These are phyloP conservation scores for Rhodotorula sp. DNA, from an alignment of 1,284 basidiomycete genomes.

Conservation along the genomic window DNA sequence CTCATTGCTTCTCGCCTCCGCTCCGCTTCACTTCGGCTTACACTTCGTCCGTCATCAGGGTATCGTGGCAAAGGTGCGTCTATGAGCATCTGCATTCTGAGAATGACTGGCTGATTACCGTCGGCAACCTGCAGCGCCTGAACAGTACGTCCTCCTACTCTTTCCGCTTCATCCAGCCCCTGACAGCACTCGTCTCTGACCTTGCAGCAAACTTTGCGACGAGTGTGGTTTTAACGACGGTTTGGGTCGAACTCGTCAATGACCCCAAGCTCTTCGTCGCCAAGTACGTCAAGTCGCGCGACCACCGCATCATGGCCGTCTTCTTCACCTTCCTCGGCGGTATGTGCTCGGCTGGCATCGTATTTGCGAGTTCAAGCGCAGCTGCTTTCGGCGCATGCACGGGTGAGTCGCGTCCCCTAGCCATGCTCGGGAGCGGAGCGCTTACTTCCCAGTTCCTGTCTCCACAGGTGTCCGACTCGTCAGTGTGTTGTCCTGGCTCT, in stretches of 20 bases:
- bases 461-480: constrained; percentile 24
- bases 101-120: not conserved
- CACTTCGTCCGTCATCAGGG: constrained; percentile 55
- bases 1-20: not conserved
- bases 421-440: constrained; percentile 46
- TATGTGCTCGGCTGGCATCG: constrained; percentile 65
- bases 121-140: constrained; percentile 50
- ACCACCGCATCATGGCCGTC: constrained; percentile 70
- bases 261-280: constrained; percentile 68
- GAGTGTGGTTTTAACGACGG: constrained; percentile 61
- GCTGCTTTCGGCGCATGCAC: constrained; percentile 67
- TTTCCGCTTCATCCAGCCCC: not conserved
- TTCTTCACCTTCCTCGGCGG: constrained; percentile 70
- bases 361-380: constrained; percentile 62
- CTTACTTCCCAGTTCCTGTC: constrained; percentile 40
- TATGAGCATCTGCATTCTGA: not conserved
- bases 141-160: constrained; percentile 55
- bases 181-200: not conserved
- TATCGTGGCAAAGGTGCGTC: constrained; percentile 67
- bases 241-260: constrained; percentile 80
- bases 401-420: constrained; percentile 47
- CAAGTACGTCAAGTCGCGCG: constrained; percentile 59
- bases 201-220: constrained; percentile 50
- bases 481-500: constrained; percentile 19
- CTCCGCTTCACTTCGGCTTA: too few relatives aligned